Base-by-base conservation (phyloP, 2,329 filamentous ascomycete species). In the Clonostachys sp. region DNA sequence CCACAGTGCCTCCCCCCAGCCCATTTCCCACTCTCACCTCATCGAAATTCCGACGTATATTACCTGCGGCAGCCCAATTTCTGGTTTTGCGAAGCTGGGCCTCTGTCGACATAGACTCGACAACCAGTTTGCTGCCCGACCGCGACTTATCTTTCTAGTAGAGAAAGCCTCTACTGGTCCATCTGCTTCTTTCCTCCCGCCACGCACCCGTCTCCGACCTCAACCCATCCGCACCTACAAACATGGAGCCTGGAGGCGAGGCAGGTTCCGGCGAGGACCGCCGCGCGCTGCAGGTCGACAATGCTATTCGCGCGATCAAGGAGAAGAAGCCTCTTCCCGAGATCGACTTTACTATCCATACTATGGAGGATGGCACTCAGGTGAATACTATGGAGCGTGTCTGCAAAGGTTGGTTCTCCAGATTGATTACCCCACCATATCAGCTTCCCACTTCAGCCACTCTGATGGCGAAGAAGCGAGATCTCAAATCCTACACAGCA, bases 291-390 rank as follows among this genome's bases (percentile, higher is more conserved):
- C 83, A 87, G 68, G 80, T 96, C 64, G 90, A 96, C 73, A 92
- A 90, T 81, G 87, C 89, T 59, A 86, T 92, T 63, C 89, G 89
- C 67, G 94, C 94, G 51, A 91, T 99, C 62, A 84, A 86, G 67
- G 84, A 96, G 61, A 97, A 97, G 86, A 92, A 88, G 76, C 91
- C 92, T 47, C 80, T 95, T 45, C 94, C 94, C 49, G 92, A 97
- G 78, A 97, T 99, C 62, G 94, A 99, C 75, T 99, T 99, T 68
- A 95, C 90, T 48, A 84, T 99, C 63, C 94, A 99, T 71, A 94
- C 88, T 53, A 96, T 97, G 92, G 94, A 99, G 69, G 94, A 99
- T 77, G 90, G 89, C 63, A 85, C 82, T 46, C 90, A 96, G 74
- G 94, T 99, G 65, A 97, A 83, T 82, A 99, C 94, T 52, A 73